phyloP scores from a whole-genome alignment of 805 yeast genomes.

The Citeromyces matritensis region DNA sequence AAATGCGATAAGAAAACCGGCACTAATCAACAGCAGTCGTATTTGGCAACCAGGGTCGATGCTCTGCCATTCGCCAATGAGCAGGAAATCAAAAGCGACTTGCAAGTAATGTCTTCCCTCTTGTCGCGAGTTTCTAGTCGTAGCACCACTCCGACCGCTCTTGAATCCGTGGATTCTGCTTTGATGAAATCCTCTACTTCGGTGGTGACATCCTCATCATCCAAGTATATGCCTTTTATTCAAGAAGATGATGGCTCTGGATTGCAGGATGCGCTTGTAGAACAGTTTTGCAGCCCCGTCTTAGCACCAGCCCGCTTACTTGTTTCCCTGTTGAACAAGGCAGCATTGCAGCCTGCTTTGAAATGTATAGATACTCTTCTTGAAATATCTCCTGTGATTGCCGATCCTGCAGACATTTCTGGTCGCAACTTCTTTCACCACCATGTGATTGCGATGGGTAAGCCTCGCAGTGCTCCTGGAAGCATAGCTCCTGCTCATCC shows the following conservation, averaged over 20 bases:
- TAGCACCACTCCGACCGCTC: conserved; percentile 4
- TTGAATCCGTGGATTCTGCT: background rate
- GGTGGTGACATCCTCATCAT: conserved; percentile 3
- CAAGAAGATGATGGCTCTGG: conserved; percentile 15
- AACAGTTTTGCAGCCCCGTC: conserved; percentile 26
- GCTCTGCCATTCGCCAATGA: conserved; percentile 73
- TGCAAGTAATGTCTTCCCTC: conserved; percentile 35
- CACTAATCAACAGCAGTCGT: conserved; percentile 37
- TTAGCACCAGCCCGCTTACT: conserved; percentile 38
- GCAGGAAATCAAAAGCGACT: conserved; percentile 33
- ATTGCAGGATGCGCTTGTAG: conserved; percentile 27
- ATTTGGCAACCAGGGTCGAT: conserved; percentile 49
- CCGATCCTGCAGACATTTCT: conserved; percentile 59
- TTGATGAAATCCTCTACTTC: background rate
- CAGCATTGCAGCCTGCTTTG: conserved; percentile 40
- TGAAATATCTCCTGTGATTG: conserved; percentile 30
- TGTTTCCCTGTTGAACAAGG: conserved; percentile 48
- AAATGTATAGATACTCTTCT: conserved; percentile 45
- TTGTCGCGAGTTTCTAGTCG: conserved; percentile 16
- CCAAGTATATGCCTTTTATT: conserved; percentile 10
- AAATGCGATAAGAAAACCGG: conserved; percentile 79
- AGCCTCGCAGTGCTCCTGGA: conserved; percentile 20
- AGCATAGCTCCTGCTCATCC: conserved; percentile 33
- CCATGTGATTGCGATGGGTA: conserved; percentile 65
- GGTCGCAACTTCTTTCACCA: conserved; percentile 81